Conservation (phyloP, 2,329 filamentous ascomycete species). For the Hymenoscyphus fraxineus region DNA sequence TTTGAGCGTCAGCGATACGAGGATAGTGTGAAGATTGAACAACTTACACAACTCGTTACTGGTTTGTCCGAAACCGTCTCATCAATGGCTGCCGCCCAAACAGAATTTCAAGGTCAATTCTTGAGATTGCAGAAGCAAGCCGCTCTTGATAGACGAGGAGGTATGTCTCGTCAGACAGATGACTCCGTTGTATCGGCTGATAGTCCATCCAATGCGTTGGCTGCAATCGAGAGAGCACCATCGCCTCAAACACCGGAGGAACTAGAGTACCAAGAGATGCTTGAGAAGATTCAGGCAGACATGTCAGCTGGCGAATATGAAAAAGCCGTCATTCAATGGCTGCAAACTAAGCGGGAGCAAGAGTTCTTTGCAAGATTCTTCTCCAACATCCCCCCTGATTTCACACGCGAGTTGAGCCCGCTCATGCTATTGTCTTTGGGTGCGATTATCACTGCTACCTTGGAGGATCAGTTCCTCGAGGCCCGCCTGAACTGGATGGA, state of each 20-base stretch:
- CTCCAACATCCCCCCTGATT: constrained; percentile 47
- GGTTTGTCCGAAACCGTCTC: constrained; percentile 66
- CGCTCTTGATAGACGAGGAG: constrained; percentile 38
- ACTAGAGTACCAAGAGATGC: constrained; percentile 51
- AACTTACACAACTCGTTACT: constrained; percentile 64
- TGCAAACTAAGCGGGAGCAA: constrained; percentile 59
- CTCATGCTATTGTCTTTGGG: constrained; percentile 62
- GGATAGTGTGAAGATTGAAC: constrained; percentile 61
- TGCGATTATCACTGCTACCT: constrained; percentile 57
- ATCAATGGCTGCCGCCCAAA: constrained; percentile 64
- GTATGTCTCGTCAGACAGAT: constrained; percentile 14
- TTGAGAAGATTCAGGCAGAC: constrained; percentile 57
- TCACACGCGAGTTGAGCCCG: constrained; percentile 55
- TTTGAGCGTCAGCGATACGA: constrained; percentile 32
- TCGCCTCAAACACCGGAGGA: constrained; percentile 45
- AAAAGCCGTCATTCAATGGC: constrained; percentile 62
- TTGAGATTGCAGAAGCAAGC: constrained; percentile 54
- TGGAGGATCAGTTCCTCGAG: constrained; percentile 49
- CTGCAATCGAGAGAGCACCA: constrained; percentile 38
- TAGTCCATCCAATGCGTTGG: constrained; percentile 12
- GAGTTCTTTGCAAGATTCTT: constrained; percentile 59
- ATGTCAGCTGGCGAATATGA: constrained; percentile 61
- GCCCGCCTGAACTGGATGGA: constrained; percentile 60
- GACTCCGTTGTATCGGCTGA: constrained; percentile 13
- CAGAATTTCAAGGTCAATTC: constrained; percentile 63